Conservation (phyloP, 305 asterid species). For the Rubia balearica region DNA sequence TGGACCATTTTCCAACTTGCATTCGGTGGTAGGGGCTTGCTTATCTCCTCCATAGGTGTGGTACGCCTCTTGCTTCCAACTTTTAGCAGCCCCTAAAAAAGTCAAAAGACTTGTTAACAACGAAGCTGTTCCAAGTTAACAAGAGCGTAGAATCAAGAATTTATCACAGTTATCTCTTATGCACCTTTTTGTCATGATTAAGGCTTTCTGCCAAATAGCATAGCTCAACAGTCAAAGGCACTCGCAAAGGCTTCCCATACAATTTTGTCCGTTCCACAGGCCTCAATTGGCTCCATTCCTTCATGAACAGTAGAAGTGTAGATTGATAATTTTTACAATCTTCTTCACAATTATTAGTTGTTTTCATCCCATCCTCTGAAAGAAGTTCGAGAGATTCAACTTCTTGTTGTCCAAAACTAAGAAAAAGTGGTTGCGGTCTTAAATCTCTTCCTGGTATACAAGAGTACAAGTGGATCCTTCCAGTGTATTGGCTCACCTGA, state of each 20-base stretch:
- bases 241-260: slow-evolving; percentile 71
- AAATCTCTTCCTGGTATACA: slow-evolving; percentile 62
- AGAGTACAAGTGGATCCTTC: slow-evolving; percentile 81
- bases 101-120: slow-evolving; percentile 17
- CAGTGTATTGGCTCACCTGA: slow-evolving; percentile 84
- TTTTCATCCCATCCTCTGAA: slow-evolving; percentile 33
- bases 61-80: slow-evolving; percentile 79
- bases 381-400: slow-evolving; percentile 33
- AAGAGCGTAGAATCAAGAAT: neutral
- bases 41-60: slow-evolving; percentile 64
- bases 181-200: slow-evolving; percentile 73
- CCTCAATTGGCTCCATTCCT: slow-evolving; percentile 78
- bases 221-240: slow-evolving; percentile 73
- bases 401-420: slow-evolving; percentile 75
- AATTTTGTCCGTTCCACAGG: slow-evolving; percentile 69
- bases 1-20: slow-evolving; percentile 62
- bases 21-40: slow-evolving; percentile 68
- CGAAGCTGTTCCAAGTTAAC: neutral
- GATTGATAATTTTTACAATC: slow-evolving; percentile 41
- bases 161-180: slow-evolving; percentile 13
- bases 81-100: slow-evolving; percentile 67
- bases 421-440: slow-evolving; percentile 81
- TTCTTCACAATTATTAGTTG: slow-evolving; percentile 28
- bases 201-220: slow-evolving; percentile 68
- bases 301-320: slow-evolving; percentile 46